Percentiles rank a stretch among this genome's conserved stretches.
These are phyloP conservation scores for Botrytis fabae DNA, from an alignment of 2,329 filamentous ascomycete species.

Conservation along the genomic window DNA sequence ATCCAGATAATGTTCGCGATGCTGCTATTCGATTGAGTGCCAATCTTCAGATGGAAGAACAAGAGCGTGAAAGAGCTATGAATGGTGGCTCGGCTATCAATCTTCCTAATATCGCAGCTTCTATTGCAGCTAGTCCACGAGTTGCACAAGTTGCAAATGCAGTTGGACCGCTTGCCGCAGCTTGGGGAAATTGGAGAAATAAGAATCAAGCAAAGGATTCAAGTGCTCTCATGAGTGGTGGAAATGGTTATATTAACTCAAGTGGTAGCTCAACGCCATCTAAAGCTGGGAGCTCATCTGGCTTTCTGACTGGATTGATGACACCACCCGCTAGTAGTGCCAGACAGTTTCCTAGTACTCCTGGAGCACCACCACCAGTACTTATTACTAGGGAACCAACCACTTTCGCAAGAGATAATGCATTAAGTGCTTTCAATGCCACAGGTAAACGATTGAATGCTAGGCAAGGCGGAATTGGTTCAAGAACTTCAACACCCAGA, in stretches of 20 bases:
- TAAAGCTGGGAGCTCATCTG: slow-evolving; percentile 47
- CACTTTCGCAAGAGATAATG: slow-evolving; percentile 11
- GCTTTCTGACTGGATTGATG: slow-evolving; percentile 75
- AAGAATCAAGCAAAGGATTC: slow-evolving; percentile 51
- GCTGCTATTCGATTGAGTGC: slow-evolving; percentile 90
- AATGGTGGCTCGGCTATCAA: slow-evolving; percentile 66
- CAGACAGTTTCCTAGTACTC: slow-evolving; percentile 22
- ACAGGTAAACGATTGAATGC: slow-evolving; percentile 60
- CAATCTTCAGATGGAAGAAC: slow-evolving; percentile 96
- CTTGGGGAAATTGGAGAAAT: slow-evolving; percentile 87
- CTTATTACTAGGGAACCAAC: slow-evolving; percentile 49
- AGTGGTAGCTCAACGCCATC: slow-evolving; percentile 30
- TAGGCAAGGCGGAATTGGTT: slow-evolving; percentile 44
- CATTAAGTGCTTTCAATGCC: slow-evolving; percentile 57
- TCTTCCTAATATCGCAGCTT: slow-evolving; percentile 74
- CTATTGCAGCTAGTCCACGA: slow-evolving; percentile 67
- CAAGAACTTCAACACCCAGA: slow-evolving; percentile 37
- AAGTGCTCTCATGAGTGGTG: slow-evolving; percentile 31
- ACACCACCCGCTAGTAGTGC: slow-evolving; percentile 75
- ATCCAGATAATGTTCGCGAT: slow-evolving; percentile 79
- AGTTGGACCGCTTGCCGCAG: slow-evolving; percentile 76
- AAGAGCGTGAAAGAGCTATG: slow-evolving; percentile 85
- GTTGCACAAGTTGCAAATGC: slow-evolving; percentile 82
- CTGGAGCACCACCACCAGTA: slow-evolving; percentile 34
- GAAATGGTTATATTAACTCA: slow-evolving; percentile 29